phyloP scores from a whole-genome alignment of 345 rosid species.

The Balakata baccata region DNA sequence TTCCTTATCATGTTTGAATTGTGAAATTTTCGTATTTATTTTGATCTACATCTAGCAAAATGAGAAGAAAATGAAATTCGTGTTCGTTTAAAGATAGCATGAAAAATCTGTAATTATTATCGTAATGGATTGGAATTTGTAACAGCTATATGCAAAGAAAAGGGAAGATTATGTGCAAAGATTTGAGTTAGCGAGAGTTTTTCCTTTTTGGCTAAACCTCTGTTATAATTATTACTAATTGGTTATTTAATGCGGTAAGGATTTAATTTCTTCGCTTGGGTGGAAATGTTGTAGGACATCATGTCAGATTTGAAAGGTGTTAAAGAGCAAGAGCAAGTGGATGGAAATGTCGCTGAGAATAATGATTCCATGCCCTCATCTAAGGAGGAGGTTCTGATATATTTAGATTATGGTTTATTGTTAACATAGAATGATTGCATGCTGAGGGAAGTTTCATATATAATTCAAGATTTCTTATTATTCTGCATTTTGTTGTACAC shows the following conservation, averaged over 20 bases:
- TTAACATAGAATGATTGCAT: conserved; percentile 3
- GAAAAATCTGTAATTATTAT: background rate
- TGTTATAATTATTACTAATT: background rate
- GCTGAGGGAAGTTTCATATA: background rate
- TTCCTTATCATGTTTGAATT: too few relatives aligned
- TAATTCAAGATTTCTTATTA: background rate
- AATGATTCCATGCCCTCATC: conserved; percentile 53
- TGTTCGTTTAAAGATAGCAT: background rate
- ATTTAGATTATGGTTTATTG: background rate
- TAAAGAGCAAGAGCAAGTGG: conserved; percentile 35
- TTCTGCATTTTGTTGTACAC: background rate
- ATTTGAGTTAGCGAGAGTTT: background rate
- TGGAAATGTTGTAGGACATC: conserved; percentile 7
- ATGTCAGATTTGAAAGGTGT: conserved; percentile 51
- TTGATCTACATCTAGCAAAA: too few relatives aligned
- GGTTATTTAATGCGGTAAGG: background rate
- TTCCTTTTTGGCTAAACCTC: background rate
- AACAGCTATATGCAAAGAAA: background rate
- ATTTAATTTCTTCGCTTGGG: background rate
- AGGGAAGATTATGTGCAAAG: background rate
- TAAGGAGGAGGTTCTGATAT: conserved; percentile 55
- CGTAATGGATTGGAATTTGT: background rate
- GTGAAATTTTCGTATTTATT: too few relatives aligned
- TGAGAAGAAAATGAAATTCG: background rate
- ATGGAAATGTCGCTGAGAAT: conserved; percentile 40